These are phyloP conservation scores for Rhizophora mangle DNA, from an alignment of 345 rosid species.

Conservation along the genomic window DNA sequence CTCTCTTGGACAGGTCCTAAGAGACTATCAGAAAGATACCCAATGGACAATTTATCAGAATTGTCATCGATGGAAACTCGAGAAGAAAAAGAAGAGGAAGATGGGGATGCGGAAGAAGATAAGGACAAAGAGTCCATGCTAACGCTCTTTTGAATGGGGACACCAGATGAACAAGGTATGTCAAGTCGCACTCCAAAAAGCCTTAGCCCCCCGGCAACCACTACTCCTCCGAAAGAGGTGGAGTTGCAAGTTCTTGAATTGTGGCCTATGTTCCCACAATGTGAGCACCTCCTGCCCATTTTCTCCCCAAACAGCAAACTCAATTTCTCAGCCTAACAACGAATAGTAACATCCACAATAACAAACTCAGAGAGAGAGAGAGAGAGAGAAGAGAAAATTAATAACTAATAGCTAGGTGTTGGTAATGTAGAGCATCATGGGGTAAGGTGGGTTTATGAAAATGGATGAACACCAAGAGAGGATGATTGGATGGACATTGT, in stretches of 20 bases:
- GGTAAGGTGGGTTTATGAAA: conserved; percentile 33
- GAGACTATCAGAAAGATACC: conserved; percentile 47
- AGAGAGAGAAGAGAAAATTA: conserved; percentile 17
- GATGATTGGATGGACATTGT: conserved; percentile 49
- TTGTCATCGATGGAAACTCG: conserved; percentile 30
- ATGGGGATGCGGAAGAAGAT: conserved; percentile 26
- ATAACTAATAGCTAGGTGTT: conserved; percentile 32
- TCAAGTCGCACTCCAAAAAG: conserved; percentile 63
- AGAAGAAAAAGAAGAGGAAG: conserved; percentile 34
- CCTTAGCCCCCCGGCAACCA: conserved; percentile 29
- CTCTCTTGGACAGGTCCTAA: conserved; percentile 31
- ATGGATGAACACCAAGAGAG: conserved; percentile 45
- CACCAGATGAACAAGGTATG: conserved; percentile 6
- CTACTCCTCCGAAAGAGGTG: conserved; percentile 16
- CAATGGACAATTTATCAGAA: conserved; percentile 29
- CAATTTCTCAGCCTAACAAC: conserved; percentile 13
- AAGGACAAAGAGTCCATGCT: conserved; percentile 53
- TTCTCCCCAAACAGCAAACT: conserved; percentile 17
- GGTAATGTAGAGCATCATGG: conserved; percentile 26
- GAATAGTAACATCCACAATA: conserved; percentile 7
- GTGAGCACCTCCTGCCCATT: conserved; percentile 76
- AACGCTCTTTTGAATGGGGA: conserved; percentile 43
- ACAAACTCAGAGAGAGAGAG: conserved; percentile 10
- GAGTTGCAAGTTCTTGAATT: conserved; percentile 57
- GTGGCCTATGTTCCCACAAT: conserved; percentile 62